Evolutionary conservation across 78 protist species (phyloP), one percentile per base, ranked within the genome.

Genomic region (Blattamonas nauphoetae): DNA sequence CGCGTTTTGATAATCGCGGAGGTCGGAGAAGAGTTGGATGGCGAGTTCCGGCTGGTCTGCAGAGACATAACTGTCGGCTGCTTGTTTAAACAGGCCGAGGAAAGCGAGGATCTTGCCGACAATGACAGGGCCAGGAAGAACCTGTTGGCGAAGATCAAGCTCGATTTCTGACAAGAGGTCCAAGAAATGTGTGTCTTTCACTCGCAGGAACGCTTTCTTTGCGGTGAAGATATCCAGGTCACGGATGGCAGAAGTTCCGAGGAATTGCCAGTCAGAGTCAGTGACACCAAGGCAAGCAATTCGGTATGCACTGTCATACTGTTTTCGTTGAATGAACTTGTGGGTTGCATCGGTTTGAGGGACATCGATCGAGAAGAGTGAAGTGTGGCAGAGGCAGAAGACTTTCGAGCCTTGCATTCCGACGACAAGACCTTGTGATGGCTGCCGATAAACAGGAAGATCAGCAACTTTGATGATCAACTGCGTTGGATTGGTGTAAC

Each of bases 251-350:
- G 87, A 84, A 11, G 42, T 38, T 6, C 86, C 96, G 3, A 92
- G 91, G 38, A 63, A 11, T 43, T 63, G 33, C 95, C 94, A 93
- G 82, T 91, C 94, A 0, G 32, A 4, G 1, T 86, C 92, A 29
- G 94, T 92, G 84, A 84, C 91, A 79, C 83, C 83, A 6, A 93
- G 87, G 84, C 94, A 91, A 2, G 94, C 94, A 29, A 92, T 86
- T n/a, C 36, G 45, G 85, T 90, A 90, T 0, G 96, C 96, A 1
- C 32, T 77, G 29, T 0, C 79, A 45, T 46, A 91, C 85, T 88
- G 88, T 5, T 33, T 0, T 36, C 45, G 6, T 44, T 89, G 91
- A 5, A 94, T 44, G 90, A 90, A 94, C 41, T 79, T 85, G 81
- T 86, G 55, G 79, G 92, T 5, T 0, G 92, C 0, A 34, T 84